Conservation (phyloP, 371 early-diverging fungal species). For the Lichtheimia hyalospora region DNA sequence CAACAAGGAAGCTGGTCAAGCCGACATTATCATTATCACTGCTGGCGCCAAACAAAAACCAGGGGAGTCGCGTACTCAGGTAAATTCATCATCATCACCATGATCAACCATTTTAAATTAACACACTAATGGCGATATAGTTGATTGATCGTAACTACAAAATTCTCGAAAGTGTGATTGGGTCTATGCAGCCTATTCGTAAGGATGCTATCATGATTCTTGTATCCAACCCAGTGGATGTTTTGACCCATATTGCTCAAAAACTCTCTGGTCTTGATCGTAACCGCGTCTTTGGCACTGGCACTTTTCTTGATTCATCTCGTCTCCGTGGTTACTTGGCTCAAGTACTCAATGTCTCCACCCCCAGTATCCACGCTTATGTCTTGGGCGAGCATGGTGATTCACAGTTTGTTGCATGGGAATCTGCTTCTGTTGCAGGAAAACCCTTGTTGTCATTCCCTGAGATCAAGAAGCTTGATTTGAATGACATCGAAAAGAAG, state of each 20-base stretch:
- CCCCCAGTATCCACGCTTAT: constrained; percentile 77
- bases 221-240: constrained; percentile 85
- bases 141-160: constrained; percentile 81
- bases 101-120: not conserved
- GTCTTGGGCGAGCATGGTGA: constrained; percentile 91
- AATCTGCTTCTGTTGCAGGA: constrained; percentile 73
- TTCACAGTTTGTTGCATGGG: constrained; percentile 83
- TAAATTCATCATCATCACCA: constrained; percentile 6
- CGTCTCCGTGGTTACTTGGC: constrained; percentile 72
- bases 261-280: constrained; percentile 75
- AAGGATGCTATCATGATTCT: constrained; percentile 68
- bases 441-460: constrained; percentile 68
- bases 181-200: constrained; percentile 75
- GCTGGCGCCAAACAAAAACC: constrained; percentile 88
- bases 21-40: constrained; percentile 83
- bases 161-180: constrained; percentile 71
- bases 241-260: constrained; percentile 82
- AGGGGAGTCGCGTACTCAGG: constrained; percentile 71
- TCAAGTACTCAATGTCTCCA: constrained; percentile 58
- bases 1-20: constrained; percentile 75
- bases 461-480: constrained; percentile 56
- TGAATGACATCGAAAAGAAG: constrained; percentile 48
- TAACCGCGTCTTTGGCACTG: constrained; percentile 83
- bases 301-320: constrained; percentile 81
- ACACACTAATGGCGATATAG: constrained; percentile 11